Evolutionary conservation across 2,329 filamentous ascomycete species (phyloP), one percentile per base, ranked within the genome.

Genomic region (Chalaropsis ovoidea): DNA sequence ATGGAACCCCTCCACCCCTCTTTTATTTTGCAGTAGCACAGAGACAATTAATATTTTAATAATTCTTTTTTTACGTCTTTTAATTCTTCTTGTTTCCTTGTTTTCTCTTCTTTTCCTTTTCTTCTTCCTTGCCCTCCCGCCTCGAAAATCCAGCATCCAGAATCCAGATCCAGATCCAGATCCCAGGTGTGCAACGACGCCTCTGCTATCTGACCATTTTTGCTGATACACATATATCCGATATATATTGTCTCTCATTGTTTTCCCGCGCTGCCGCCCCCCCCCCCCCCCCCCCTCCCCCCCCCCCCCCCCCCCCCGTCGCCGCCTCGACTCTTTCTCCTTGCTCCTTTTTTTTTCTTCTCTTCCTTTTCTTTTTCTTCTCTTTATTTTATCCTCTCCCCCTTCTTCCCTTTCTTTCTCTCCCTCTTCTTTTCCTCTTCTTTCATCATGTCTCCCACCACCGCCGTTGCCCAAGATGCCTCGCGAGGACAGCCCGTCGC

Each of bases 401-500:
- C 67, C 45, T 24, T 52, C 70, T 70, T 71, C 70, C 72, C 71
- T 68, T 69, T 70, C 71, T 69, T 70, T 71, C 69, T 69, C 69
- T 62, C 66, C 67, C 70, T 70, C 67, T 66, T 65, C 69, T 69
- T 67, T 68, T 68, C 66, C 70, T 69, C 68, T 70, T 67, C 69
- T 72, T 65, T 68, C 70, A 73, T 71, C 70, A 70, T 68, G 68
- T 69, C 71, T 70, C 66, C 71, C 61, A 63, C 72, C 68, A 70
- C 74, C 68, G 70, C 71, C 69, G 66, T 70, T 69, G 70, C 72
- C 71, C 77, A 81, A 76, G 77, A 84, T 84, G 82, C 80, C 81
- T 78, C 81, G 82, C 75, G 81, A 84, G 76, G 79, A 83, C 78
- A 84, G 81, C 76, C 82, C 82, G 66, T 82, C 82, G 71, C 82